These are phyloP conservation scores for Sclerotinia nivalis DNA, from an alignment of 2,329 filamentous ascomycete genomes.

Conservation along the genomic window DNA sequence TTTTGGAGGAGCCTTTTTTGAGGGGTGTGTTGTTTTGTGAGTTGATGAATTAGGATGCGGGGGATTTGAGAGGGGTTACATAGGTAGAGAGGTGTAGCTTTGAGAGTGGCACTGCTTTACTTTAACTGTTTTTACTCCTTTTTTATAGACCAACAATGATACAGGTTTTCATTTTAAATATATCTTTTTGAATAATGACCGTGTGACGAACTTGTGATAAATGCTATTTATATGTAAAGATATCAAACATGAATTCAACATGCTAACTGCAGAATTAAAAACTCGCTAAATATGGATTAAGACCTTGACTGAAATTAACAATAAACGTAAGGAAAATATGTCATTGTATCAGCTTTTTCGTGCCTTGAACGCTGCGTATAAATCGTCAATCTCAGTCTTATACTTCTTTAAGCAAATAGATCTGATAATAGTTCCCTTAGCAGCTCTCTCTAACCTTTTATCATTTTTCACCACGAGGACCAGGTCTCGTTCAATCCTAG, in stretches of 20 bases:
- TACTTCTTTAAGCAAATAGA: slow-evolving; percentile 2
- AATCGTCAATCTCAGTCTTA: slow-evolving; percentile 38
- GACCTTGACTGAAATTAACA: accelerated
- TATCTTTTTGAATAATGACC: no score
- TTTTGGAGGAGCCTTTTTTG: not conserved
- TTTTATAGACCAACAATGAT: no score
- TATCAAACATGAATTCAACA: not conserved
- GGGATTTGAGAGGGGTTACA: no score
- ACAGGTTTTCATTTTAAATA: no score
- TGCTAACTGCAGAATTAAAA: not conserved
- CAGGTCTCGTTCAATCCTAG: slow-evolving; percentile 25
- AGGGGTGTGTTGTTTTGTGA: not conserved
- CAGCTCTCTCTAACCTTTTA: slow-evolving; percentile 27
- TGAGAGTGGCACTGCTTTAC: no score
- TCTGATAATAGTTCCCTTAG: slow-evolving; percentile 28
- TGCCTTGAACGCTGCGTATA: not conserved
- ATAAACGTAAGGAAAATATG: no score
- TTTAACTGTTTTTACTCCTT: no score
- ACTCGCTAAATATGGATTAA: no score
- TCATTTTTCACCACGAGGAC: slow-evolving; percentile 26
- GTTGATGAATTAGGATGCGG: no score
- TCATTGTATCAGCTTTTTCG: not conserved
- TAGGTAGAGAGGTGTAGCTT: no score
- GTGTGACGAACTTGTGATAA: no score
- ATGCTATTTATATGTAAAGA: no score